Evolutionary conservation across 164 flowering plant species (phyloP), one percentile per base, ranked within the genome.

Genomic region (Nelumbo lutea): DNA sequence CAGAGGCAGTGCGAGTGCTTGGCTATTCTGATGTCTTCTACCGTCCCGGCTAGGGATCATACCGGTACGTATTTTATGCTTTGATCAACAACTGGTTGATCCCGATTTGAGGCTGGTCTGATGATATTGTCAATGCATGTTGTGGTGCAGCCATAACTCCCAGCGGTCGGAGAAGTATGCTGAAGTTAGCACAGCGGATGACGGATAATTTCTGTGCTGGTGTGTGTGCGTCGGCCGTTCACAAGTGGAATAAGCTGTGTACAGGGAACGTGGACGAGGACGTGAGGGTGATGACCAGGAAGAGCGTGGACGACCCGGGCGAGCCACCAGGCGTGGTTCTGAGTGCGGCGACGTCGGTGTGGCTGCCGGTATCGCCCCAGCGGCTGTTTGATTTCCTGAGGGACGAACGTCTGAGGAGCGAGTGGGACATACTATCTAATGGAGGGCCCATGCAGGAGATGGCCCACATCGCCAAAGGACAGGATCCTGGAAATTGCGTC

Each of bases 361-460:
- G 97, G 97, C 81, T 94, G 2, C 98, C 98, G 0, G 93, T 89
- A 7, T 85, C 97, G 0, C 92, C 96, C 0, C 93, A 87, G 65
- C 77, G 94, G 13, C 85, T 94, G 3, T 94, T 94, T 50, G 93
- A 94, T 68, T 94, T 94, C 79, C 79, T 94, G 5, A 88, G 98
- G 1, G 90, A 94, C 53, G 98, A 94, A 68, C 83, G 90, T 62
- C 81, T 90, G 11, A 72, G 98, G 50, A 86, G 96, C 79, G 93
- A 91, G 83, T 94, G 98, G 98, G 98, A 94, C 80, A 94, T 94
- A 2, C 73, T 94, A 3, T 94, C 98, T 41, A 94, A 94, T 65
- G 98, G 98, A 52, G 98, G 96, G 9, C 98, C 98, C 48, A 94
- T 94, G 98, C 98, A 91, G 72, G 96, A 91, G 72, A 91, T 94